phyloP scores from a whole-genome alignment of 129 eudicot species.

The Helianthus annuus region DNA sequence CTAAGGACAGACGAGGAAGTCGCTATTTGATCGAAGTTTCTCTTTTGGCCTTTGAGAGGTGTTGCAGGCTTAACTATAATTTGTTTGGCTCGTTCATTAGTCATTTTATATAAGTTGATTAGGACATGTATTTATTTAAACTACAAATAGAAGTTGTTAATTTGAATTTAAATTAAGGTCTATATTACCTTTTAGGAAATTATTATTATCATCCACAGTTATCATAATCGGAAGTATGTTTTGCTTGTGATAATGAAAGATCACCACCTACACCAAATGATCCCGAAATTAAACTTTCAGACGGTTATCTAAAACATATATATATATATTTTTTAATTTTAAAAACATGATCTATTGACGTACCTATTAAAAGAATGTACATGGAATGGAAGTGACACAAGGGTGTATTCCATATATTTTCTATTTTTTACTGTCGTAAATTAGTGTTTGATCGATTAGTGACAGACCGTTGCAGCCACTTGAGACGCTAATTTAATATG shows the following conservation, averaged over 20 bases:
- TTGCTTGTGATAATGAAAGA: constrained; percentile 10
- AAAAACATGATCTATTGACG: background rate
- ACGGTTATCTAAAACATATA: background rate
- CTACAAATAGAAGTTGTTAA: background rate
- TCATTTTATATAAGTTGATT: background rate
- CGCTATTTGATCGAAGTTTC: background rate
- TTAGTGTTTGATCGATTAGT: too few species aligned
- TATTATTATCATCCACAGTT: background rate
- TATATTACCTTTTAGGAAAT: background rate
- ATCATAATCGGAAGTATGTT: background rate
- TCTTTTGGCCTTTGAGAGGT: background rate
- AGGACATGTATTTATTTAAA: background rate
- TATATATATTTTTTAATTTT: too few species aligned
- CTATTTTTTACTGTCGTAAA: too few species aligned
- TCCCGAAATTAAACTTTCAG: background rate
- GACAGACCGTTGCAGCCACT: too few species aligned
- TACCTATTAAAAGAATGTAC: background rate
- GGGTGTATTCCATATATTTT: background rate
- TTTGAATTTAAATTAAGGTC: background rate
- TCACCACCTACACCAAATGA: constrained; percentile 14
- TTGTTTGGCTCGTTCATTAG: constrained; percentile 15
- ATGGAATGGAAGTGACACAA: background rate
- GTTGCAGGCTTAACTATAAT: constrained; percentile 3
- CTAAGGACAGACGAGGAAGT: background rate
- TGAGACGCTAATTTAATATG: too few species aligned